phyloP scores from a whole-genome alignment of 257 asterid genomes.

The Linaria vulgaris region DNA sequence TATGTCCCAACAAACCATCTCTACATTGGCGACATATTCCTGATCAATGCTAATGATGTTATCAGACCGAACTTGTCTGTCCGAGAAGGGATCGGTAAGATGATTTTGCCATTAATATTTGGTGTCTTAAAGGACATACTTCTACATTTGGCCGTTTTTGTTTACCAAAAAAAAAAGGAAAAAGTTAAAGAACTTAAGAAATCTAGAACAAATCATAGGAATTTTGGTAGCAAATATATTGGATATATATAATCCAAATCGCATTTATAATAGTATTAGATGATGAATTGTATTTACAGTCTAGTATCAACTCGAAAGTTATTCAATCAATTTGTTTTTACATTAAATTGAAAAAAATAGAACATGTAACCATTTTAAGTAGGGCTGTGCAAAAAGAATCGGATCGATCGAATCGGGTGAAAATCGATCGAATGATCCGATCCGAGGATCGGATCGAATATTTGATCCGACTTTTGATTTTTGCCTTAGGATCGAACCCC shows the following conservation, averaged over 20 bases:
- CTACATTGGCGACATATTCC: slow-evolving; percentile 66
- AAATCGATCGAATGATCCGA: no score
- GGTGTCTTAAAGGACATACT: slow-evolving; percentile 1
- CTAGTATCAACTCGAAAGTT: slow-evolving; percentile 2
- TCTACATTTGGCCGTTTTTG: slow-evolving; percentile 10
- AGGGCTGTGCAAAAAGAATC: no score
- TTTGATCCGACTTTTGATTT: no score
- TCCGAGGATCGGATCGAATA: no score
- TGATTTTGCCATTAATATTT: slow-evolving; percentile 10
- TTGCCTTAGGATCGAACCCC: no score
- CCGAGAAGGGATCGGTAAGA: slow-evolving; percentile 70
- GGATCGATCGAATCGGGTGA: no score
- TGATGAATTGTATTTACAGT: background rate
- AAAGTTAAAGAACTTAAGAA: background rate
- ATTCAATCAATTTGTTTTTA: background rate
- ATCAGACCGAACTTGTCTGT: slow-evolving; percentile 70
- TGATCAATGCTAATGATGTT: slow-evolving; percentile 60
- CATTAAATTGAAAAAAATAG: background rate
- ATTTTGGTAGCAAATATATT: background rate
- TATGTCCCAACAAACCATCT: slow-evolving; percentile 78
- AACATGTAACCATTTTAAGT: background rate
- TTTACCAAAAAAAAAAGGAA: slow-evolving; percentile 2
- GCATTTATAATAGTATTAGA: background rate
- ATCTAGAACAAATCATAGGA: background rate
- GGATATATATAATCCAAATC: background rate